phyloP scores from a whole-genome alignment of 371 early-diverging fungal genomes.

The Rhizomucor pusillus region DNA sequence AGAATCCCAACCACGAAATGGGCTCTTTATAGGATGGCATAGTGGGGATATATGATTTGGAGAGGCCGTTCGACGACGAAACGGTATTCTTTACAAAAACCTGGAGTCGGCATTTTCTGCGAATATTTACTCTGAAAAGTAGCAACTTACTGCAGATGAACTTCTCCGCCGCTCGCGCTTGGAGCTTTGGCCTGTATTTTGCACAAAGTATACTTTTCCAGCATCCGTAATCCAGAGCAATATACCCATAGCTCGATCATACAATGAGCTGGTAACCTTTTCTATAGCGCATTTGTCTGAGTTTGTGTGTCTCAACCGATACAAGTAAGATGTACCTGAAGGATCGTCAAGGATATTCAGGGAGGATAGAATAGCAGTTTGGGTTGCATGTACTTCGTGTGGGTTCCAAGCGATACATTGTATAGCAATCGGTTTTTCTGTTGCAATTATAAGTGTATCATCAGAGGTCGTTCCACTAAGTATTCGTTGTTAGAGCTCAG shows the following conservation, averaged over 20 bases:
- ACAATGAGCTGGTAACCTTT: constrained; percentile 17
- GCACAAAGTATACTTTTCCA: constrained; percentile 39
- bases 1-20: constrained; percentile 36
- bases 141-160: constrained; percentile 2
- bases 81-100: neutral
- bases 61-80: constrained; percentile 4
- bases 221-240: constrained; percentile 41
- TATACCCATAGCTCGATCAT: constrained; percentile 39
- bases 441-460: constrained; percentile 44
- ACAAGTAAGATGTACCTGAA: constrained; percentile 12
- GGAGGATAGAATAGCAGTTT: constrained; percentile 28
- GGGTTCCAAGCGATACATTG: constrained; percentile 53
- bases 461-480: constrained; percentile 40
- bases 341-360: constrained; percentile 22
- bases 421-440: constrained; percentile 40
- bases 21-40: constrained; percentile 28
- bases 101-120: no score
- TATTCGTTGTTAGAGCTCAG: neutral
- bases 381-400: constrained; percentile 40
- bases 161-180: constrained; percentile 16
- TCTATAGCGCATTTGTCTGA: constrained; percentile 16
- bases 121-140: no score
- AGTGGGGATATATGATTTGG: constrained; percentile 8
- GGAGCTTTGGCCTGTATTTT: constrained; percentile 13
- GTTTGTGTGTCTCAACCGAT: no score